Conservation (phyloP, 2,329 filamentous ascomycete species). For the Exophiala alcalophila region DNA sequence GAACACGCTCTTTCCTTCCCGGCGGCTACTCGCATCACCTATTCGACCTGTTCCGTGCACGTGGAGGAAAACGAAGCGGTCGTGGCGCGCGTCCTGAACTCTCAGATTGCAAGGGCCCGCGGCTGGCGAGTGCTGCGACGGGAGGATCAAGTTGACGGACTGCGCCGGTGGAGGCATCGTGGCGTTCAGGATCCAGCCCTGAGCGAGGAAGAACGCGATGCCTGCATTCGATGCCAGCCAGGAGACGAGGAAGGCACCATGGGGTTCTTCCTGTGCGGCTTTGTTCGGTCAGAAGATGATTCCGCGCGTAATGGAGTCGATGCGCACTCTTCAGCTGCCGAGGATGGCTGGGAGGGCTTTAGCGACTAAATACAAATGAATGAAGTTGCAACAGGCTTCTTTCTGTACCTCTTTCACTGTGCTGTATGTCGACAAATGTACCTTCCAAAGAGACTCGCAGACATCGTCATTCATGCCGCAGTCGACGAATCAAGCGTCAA, state of each 20-base stretch:
- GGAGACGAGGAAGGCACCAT: slow-evolving; percentile 80
- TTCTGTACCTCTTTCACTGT: no score
- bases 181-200: slow-evolving; percentile 44
- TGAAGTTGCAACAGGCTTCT: no score
- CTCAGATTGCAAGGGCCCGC: slow-evolving; percentile 59
- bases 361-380: slow-evolving; percentile 25
- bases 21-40: slow-evolving; percentile 71
- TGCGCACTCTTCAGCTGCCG: slow-evolving; percentile 32
- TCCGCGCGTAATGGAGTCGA: slow-evolving; percentile 23
- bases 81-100: slow-evolving; percentile 67
- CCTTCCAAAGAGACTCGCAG: no score
- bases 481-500: no score
- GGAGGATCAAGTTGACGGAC: slow-evolving; percentile 69
- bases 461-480: no score
- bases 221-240: slow-evolving; percentile 77
- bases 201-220: slow-evolving; percentile 56
- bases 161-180: slow-evolving; percentile 71
- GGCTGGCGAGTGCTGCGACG: slow-evolving; percentile 78
- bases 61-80: slow-evolving; percentile 85
- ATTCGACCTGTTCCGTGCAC: slow-evolving; percentile 91
- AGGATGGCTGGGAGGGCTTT: slow-evolving; percentile 48
- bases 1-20: slow-evolving; percentile 83
- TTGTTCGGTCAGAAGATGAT: slow-evolving; percentile 55
- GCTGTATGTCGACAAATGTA: no score
- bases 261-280: slow-evolving; percentile 93